Evolutionary conservation across 2,329 filamentous ascomycete species (phyloP), one percentile per base, ranked within the genome.

Genomic region (Aspergillus luchuensis): DNA sequence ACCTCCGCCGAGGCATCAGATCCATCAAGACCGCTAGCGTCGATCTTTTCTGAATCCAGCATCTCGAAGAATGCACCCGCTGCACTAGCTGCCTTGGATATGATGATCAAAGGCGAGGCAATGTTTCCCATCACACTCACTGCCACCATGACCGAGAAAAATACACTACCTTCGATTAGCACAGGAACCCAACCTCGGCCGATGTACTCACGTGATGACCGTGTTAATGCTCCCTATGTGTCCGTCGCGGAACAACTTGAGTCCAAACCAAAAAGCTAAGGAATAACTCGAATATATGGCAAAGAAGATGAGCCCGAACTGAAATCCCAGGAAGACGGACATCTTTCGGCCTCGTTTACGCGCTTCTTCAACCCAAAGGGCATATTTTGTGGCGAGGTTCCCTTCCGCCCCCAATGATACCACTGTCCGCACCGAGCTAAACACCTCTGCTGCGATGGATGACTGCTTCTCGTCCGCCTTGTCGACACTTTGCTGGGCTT

Each of bases 1-100:
- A 78, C 76, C 5, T 73, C 76, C 2, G 80, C 78, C 1, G 80
- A 81, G 17, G 83, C 80, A n/a, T 84, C 80, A 0, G 82, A 82
- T 1, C 76, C 80, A 57, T 71, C 80, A 5, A 85, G 69, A 5
- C 76, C 78, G 23, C 76, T 79, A 0, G 62, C 68, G 0, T 70
- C 66, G 2, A 61, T 47, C 4, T 49, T 60, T 7, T 71, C 63
- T 1, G 69, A 60, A 47, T 76, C 73, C 11, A 76, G 72, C 28
- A 76, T 66, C 8, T 69, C 64, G 33, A 77, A 73, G 28, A 77
- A 76, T 8, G 69, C 61, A 6, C 63, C 60, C 1, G 72, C 68
- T 2, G 75, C 72, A 23, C 70, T 70, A 19, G 69, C 66, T 1
- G 74, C 74, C 53, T 78, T 77, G 11, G 69, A 70, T 5, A 79